These are phyloP conservation scores for Coniochaeta sp. DNA, from an alignment of 2,329 filamentous ascomycete species.

Conservation along the genomic window DNA sequence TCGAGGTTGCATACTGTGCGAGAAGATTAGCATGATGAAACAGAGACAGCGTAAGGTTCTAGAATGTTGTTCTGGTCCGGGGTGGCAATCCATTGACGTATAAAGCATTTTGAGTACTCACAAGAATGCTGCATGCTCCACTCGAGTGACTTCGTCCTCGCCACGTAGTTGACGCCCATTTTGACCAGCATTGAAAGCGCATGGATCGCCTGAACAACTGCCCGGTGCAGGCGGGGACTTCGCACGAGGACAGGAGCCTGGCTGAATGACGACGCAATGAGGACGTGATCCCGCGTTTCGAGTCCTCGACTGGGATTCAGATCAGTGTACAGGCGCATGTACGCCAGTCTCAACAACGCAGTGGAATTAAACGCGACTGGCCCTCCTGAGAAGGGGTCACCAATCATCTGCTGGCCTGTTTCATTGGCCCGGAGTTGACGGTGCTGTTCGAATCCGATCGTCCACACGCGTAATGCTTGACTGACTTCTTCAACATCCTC, in stretches of 20 bases:
- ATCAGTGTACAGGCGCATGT: conserved; percentile 60
- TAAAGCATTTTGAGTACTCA: conserved; percentile 29
- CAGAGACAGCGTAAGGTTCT: not conserved
- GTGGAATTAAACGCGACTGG: conserved; percentile 61
- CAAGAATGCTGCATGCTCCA: conserved; percentile 57
- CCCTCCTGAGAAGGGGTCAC: conserved; percentile 46
- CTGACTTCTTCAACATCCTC: conserved; percentile 50
- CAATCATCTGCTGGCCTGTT: conserved; percentile 28
- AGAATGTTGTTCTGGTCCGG: not conserved
- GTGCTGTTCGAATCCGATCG: conserved; percentile 49
- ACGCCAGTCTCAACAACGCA: conserved; percentile 51
- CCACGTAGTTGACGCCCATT: conserved; percentile 54
- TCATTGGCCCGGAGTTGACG: conserved; percentile 43
- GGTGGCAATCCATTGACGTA: not conserved
- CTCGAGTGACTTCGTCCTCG: conserved; percentile 51
- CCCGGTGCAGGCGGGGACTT: conserved; percentile 52
- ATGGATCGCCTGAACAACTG: conserved; percentile 61
- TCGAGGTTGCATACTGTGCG: conserved; percentile 51
- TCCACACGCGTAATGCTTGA: conserved; percentile 50
- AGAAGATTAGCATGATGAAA: not conserved
- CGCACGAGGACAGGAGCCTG: conserved; percentile 51
- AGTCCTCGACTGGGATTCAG: conserved; percentile 54
- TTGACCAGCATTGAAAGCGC: conserved; percentile 61
- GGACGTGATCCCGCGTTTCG: conserved; percentile 54
- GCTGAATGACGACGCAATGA: conserved; percentile 54